A percentile compares a stretch with the other conserved stretches of the same genome.
Conservation (phyloP, 106 monocot genomes). For the Allium cepa region DNA sequence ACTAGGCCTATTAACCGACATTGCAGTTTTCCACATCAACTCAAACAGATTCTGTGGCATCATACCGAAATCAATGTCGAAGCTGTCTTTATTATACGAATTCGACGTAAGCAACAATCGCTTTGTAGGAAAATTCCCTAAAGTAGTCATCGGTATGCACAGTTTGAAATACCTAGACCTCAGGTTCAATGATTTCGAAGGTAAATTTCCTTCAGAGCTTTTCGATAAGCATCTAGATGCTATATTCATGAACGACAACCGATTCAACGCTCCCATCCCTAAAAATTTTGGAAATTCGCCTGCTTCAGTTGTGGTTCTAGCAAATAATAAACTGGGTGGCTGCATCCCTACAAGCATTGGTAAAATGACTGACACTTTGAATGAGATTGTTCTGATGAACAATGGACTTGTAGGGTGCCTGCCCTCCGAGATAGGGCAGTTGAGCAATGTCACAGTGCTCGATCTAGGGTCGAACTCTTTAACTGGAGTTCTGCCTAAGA, state of each 20-base stretch:
- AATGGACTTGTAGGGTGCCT: conserved; percentile 16
- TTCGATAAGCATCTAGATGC: conserved; percentile 11
- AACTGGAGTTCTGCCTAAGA: conserved; percentile 6
- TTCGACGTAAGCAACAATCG: conserved; percentile 20
- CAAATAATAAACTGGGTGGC: conserved; percentile 14
- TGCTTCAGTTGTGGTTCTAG: conserved; percentile 15
- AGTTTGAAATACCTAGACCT: conserved; percentile 13
- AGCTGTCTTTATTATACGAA: conserved; percentile 1
- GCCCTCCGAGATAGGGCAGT: conserved; percentile 9
- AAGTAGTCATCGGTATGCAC: conserved; percentile 4
- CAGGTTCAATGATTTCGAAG: conserved; percentile 21
- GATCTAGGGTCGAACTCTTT: conserved; percentile 6
- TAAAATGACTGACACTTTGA: conserved; percentile 1
- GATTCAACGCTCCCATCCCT: conserved; percentile 5
- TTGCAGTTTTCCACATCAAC: conserved; percentile 42
- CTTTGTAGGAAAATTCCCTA: conserved; percentile 12
- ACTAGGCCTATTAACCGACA: conserved; percentile 42
- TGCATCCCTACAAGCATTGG: conserved; percentile 18
- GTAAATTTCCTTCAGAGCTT: conserved; percentile 3
- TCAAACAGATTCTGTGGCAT: conserved; percentile 55
- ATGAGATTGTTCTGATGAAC: conserved; percentile 14
- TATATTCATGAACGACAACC: conserved; percentile 17
- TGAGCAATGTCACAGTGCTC: conserved; percentile 4
- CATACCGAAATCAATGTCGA: conserved; percentile 22
- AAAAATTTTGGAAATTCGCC: conserved; percentile 15